phyloP scores from a whole-genome alignment of 345 rosid species.

The Acer campestre region DNA sequence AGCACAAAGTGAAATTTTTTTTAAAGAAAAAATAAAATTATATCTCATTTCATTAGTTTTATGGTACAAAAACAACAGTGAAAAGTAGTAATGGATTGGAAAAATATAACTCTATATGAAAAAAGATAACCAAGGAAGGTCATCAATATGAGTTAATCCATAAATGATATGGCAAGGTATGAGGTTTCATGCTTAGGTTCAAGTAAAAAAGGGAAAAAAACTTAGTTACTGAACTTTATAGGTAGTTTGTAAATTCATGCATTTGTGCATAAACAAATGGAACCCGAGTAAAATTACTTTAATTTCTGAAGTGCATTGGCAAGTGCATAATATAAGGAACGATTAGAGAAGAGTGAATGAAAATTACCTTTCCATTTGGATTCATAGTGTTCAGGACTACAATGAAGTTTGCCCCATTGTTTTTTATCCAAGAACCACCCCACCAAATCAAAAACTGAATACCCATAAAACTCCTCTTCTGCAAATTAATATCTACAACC shows the following conservation, averaged over 20 bases:
- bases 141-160: neutral
- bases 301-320: neutral
- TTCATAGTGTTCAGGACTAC: conserved; percentile 35
- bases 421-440: conserved; percentile 56
- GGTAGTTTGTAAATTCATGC: neutral
- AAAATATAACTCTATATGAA: neutral
- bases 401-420: conserved; percentile 51
- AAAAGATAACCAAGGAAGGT: conserved; percentile 3
- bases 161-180: neutral
- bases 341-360: conserved; percentile 5
- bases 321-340: neutral
- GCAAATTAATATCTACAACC: conserved; percentile 50
- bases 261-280: conserved; percentile 1
- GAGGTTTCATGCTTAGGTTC: neutral
- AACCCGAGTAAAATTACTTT: neutral
- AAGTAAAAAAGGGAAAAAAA: neutral
- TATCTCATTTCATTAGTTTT: neutral
- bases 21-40: neutral
- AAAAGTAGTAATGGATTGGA: neutral
- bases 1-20: neutral
- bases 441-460: conserved; percentile 65
- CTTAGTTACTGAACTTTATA: neutral
- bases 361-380: conserved; percentile 41
- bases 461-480: conserved; percentile 46
- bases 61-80: neutral